Evolutionary conservation across 805 yeast species (phyloP), one percentile per base, ranked within the genome.

Genomic region (Candida ponderosae): DNA sequence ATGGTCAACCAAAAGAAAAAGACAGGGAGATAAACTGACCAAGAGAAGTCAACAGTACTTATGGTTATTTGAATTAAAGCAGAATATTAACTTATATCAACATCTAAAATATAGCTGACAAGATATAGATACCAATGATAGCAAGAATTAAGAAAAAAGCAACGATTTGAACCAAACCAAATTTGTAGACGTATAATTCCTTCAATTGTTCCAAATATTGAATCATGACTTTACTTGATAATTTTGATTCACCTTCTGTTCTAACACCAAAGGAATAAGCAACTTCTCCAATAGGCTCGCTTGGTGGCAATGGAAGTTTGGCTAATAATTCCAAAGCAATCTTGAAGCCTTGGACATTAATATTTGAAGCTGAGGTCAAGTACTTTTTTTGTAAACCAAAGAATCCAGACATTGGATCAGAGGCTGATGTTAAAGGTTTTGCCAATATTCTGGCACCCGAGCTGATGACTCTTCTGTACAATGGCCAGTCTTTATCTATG

Each of bases 361-460:
- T 54, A 33, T 55, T 54, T 21, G 54, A 42, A n/a, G 68, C 64
- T 36, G 50, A 41, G 7, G 48, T 34, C 35, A 70, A 51, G 39
- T 68, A 68, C 42, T 63, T 57, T 50, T 66, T 68, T 45, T 68
- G 75, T 36, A 70, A 51, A 32, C 76, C 76, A 42, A 70, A 70
- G 51, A 67, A 70, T 14, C 76, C 76, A 48, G 68, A 61, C 76
- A 70, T 70, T 43, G 76, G 76, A 47, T 70, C 76, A 35, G 70
- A 64, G 14, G 72, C 74, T n/a, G 63, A 50, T 17, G 76, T 70
- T 42, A 70, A 56, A 18, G 76, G 76, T 45, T 60, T 63, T 14
- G 74, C 74, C 50, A 70, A 48, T 48, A 63, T 50, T 46, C 76
- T 62, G 13, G 76, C 76, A 39, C 74, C 71, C 4, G 68, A 57